These are phyloP conservation scores for Eucalyptus camaldulensis DNA, from an alignment of 345 rosid genomes.

Conservation along the genomic window DNA sequence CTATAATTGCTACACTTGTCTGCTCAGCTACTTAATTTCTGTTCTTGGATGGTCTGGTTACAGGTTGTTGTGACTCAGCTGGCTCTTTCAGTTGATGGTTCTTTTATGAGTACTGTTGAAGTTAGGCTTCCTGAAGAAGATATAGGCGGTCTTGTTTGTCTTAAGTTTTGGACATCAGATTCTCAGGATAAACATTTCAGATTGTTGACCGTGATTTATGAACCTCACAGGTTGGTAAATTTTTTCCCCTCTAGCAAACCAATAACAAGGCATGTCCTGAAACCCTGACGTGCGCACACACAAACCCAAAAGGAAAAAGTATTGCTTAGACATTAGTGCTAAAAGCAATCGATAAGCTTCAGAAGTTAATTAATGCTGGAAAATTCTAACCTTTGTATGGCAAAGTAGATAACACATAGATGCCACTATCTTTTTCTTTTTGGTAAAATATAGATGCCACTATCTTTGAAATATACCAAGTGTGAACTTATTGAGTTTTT, in stretches of 20 bases:
- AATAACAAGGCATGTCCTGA: not conserved
- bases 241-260: not conserved
- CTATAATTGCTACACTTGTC: not conserved
- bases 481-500: not conserved
- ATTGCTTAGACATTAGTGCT: not conserved
- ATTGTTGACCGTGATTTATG: conserved; percentile 76
- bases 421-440: not conserved
- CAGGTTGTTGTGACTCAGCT: conserved; percentile 74
- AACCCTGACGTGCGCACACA: not conserved
- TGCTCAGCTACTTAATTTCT: conserved; percentile 18
- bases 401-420: not conserved
- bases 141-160: conserved; percentile 76
- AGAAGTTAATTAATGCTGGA: not conserved
- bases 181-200: conserved; percentile 49
- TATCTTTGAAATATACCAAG: not conserved
- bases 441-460: not conserved
- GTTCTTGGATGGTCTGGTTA: not conserved
- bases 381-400: not conserved
- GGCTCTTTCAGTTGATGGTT: conserved; percentile 73
- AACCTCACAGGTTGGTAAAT: conserved; percentile 71
- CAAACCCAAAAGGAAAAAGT: not conserved
- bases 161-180: conserved; percentile 69
- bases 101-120: conserved; percentile 75
- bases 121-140: conserved; percentile 84
- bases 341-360: not conserved